Base-by-base conservation (phyloP, 2,329 filamentous ascomycete species). In the Colletotrichum navitas region DNA sequence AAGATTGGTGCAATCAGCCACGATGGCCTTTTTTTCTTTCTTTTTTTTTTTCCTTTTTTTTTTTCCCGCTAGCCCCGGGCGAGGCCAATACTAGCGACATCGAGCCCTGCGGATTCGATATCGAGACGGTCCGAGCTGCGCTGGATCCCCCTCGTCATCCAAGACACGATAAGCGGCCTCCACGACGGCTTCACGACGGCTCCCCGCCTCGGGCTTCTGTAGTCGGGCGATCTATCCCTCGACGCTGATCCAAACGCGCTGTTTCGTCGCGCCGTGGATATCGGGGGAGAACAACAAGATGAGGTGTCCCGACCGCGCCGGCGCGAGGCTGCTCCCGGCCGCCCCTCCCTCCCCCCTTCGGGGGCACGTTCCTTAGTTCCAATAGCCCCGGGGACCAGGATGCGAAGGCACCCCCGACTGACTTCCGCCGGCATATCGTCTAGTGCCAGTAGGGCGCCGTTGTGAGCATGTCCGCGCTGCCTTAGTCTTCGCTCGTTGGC, bases 241-340 rank as follows among this genome's bases (percentile, higher is more conserved):
- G 14, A 21, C 26, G 51, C 51, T 32, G 24, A 1, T 34, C 29
- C 18, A 18, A 7, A 29, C 29, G 14, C 32, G 51, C 34, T 5
- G 43, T 54, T 39, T 43, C 29, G 32, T n/a, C 18, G 51, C 62
- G 21, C 49, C 63, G 49, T 51, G 47, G 6, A 34, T 41, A 41
- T 71, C 56, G 43, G 18, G 43, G 43, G 43, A 14, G 49, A 45
- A 21, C 7, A 45, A 21, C 7, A 26, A 6, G 32, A 36, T 24
- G 32, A n/a, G 26, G 29, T 18, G 14, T 29, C 18, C 56, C 51
- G 41, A 36, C 63, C 65, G 51, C 51, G 24, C 49, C 63, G 51
- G 43, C 58, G 51, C 51, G 43, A 63, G 64, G 58, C 64, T 68
- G 56, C 58, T 68, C 64, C 56, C 68, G 68, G 63, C 52, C 68